Conservation (phyloP, 1,284 basidiomycete species). For the Papiliotrema terrestris region DNA sequence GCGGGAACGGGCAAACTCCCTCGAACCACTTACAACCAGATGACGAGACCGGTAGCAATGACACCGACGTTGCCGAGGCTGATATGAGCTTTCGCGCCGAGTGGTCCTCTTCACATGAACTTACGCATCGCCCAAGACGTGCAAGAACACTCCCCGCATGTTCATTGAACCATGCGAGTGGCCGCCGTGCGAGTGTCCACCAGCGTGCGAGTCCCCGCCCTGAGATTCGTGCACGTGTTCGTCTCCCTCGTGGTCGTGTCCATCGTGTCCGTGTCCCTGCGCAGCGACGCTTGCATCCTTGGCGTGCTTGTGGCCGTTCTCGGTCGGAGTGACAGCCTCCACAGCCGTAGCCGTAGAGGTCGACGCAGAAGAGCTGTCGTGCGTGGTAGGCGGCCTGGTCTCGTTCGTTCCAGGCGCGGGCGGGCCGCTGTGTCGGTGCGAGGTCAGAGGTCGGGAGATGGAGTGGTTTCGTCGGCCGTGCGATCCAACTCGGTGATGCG, state of each 20-base stretch:
- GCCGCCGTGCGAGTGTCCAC: conserved; percentile 32
- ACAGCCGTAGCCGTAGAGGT: conserved; percentile 18
- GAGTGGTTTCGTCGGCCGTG: conserved; percentile 17
- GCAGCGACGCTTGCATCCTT: conserved; percentile 26
- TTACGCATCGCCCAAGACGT: conserved; percentile 89
- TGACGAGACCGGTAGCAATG: conserved; percentile 87
- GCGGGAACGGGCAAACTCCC: background rate
- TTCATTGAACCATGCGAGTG: conserved; percentile 85
- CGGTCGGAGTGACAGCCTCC: conserved; percentile 21
- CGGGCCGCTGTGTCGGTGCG: conserved; percentile 11
- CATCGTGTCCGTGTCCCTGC: conserved; percentile 30
- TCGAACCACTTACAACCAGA: conserved; percentile 62
- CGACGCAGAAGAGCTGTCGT: background rate
- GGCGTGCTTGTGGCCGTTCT: conserved; percentile 16
- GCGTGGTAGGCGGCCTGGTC: conserved; percentile 18
- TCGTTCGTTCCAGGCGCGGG: conserved; percentile 33
- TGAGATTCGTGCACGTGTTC: conserved; percentile 15
- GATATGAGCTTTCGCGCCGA: background rate
- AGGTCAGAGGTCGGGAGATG: conserved; percentile 14
- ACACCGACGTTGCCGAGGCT: conserved; percentile 92
- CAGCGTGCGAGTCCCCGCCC: conserved; percentile 20
- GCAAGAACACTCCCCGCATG: conserved; percentile 90
- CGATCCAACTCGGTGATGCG: conserved; percentile 20
- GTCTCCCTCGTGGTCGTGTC: conserved; percentile 14
- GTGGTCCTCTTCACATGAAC: conserved; percentile 11